These are phyloP conservation scores for Phragmites australis DNA, from an alignment of 176 grass and related monocot genomes.

Conservation along the genomic window DNA sequence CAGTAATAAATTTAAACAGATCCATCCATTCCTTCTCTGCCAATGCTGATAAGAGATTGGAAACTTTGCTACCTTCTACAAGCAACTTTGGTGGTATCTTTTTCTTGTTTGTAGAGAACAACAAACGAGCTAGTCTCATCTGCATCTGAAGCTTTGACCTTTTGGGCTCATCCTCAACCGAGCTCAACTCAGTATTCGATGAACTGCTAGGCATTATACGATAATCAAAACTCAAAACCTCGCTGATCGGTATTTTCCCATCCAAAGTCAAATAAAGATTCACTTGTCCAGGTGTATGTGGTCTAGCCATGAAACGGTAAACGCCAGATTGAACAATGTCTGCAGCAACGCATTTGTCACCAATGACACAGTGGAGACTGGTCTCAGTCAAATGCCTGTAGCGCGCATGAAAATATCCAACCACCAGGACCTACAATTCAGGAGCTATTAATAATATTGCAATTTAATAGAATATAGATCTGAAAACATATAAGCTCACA, in stretches of 20 bases:
- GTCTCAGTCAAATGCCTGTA: slow-evolving; percentile 54
- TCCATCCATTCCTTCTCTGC: slow-evolving; percentile 82
- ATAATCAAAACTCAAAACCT: slow-evolving; percentile 77
- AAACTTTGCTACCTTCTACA: slow-evolving; percentile 67
- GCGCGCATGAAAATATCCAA: slow-evolving; percentile 67
- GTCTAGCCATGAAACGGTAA: slow-evolving; percentile 53
- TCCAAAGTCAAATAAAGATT: slow-evolving; percentile 83
- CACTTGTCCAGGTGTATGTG: slow-evolving; percentile 62
- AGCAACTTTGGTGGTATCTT: slow-evolving; percentile 54
- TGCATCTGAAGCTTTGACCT: slow-evolving; percentile 61
- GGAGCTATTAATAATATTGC: slow-evolving; percentile 34
- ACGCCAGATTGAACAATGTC: slow-evolving; percentile 77
- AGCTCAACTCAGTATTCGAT: slow-evolving; percentile 25
- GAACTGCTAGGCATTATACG: slow-evolving; percentile 40
- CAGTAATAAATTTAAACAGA: slow-evolving; percentile 50
- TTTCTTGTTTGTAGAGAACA: slow-evolving; percentile 67
- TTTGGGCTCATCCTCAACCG: slow-evolving; percentile 45
- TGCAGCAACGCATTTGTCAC: slow-evolving; percentile 54
- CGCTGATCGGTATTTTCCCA: slow-evolving; percentile 70
- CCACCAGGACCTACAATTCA: slow-evolving; percentile 68
- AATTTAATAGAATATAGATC: slow-evolving; percentile 15
- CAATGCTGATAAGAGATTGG: slow-evolving; percentile 57
- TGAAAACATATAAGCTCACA: background rate
- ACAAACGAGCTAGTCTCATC: slow-evolving; percentile 68
- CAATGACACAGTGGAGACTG: slow-evolving; percentile 63